Percentiles rank a stretch among this genome's conserved stretches.
Conservation (phyloP, 768 basidiomycete genomes). For the Pisolithus albus region DNA sequence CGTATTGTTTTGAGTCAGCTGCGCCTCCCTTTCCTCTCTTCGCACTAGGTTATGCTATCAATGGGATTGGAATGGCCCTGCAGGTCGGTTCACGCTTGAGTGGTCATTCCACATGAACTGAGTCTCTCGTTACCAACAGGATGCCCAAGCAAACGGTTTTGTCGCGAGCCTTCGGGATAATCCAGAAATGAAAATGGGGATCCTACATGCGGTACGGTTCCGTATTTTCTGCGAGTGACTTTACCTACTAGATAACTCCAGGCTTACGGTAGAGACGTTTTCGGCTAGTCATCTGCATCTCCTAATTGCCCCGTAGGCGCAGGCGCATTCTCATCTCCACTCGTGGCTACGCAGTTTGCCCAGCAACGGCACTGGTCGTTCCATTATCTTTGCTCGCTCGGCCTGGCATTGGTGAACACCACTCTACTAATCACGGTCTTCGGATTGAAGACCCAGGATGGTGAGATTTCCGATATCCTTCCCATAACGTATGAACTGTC, state of each 20-base stretch:
- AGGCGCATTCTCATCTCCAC: constrained; percentile 62
- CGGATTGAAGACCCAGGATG: constrained; percentile 63
- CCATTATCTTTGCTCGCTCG: constrained; percentile 68
- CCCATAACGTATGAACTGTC: not conserved
- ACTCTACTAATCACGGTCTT: constrained; percentile 51
- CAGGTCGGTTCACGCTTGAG: constrained; percentile 30
- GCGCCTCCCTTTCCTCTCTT: constrained; percentile 42
- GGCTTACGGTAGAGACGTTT: constrained; percentile 28
- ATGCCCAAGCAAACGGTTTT: constrained; percentile 44
- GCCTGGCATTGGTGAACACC: constrained; percentile 54
- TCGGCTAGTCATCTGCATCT: not conserved
- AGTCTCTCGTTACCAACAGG: constrained; percentile 17
- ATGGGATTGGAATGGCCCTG: constrained; percentile 40
- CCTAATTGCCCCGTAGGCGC: constrained; percentile 37
- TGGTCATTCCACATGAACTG: not conserved
- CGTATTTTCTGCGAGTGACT: constrained; percentile 15
- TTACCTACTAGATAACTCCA: not conserved
- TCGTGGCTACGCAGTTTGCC: constrained; percentile 78
- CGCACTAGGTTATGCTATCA: constrained; percentile 35
- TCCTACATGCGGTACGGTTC: constrained; percentile 34
- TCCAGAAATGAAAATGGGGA: constrained; percentile 34
- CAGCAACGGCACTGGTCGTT: constrained; percentile 63
- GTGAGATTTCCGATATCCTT: constrained; percentile 29
- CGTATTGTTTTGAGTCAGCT: constrained; percentile 32
- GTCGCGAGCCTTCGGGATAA: constrained; percentile 35